Evolutionary conservation across 306 rosid species (phyloP).

Genomic region (Cicer arietinum): DNA sequence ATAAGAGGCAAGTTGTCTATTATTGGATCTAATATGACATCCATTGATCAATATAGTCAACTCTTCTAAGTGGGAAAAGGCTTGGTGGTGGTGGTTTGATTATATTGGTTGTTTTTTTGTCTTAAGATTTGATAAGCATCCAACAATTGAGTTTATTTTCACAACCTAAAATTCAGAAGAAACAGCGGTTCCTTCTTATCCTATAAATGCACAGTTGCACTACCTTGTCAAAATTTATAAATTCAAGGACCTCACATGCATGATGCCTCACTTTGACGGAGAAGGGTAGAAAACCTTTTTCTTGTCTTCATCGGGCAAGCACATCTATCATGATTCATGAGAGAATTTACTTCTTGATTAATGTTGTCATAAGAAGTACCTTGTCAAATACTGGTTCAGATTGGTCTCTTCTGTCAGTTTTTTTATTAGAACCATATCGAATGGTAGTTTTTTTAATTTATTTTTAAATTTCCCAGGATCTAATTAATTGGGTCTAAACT

Average conservation of each 20-base stretch:
- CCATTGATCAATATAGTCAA: background rate
- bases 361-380: background rate
- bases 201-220: background rate
- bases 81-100: background rate
- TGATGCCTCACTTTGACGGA: background rate
- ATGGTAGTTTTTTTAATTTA: background rate
- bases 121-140: conserved; percentile 2
- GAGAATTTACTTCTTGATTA: background rate
- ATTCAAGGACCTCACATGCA: background rate
- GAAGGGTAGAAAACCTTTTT: background rate
- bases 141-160: background rate
- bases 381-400: background rate
- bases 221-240: background rate
- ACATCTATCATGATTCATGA: background rate
- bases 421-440: background rate
- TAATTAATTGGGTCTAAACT: conserved; percentile 20
- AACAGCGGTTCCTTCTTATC: background rate
- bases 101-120: background rate
- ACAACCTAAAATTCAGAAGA: background rate
- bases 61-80: background rate
- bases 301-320: background rate
- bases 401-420: conserved; percentile 6
- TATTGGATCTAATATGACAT: background rate
- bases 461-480: background rate
- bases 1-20: background rate